A percentile compares a stretch with the other conserved stretches of the same genome.
Conservation (phyloP, 2,329 filamentous ascomycete species). For the Fusarium devonianum region DNA sequence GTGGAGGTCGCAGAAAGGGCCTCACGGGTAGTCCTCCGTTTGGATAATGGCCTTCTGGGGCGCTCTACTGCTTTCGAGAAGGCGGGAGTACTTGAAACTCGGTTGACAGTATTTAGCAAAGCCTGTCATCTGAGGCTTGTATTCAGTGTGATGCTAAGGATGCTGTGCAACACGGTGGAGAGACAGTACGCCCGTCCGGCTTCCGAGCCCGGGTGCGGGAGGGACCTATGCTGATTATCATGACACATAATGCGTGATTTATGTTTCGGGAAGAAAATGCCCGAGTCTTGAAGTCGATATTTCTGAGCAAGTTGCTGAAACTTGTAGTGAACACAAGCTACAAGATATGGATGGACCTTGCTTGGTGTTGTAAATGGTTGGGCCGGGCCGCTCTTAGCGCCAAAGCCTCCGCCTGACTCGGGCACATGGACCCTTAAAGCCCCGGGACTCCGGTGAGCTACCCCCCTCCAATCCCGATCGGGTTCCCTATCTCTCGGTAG, state of each 20-base stretch:
- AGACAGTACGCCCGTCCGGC: background rate
- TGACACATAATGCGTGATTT: conserved; percentile 2
- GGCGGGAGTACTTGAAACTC: background rate
- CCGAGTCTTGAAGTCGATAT: background rate
- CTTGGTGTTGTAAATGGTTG: conserved; percentile 5
- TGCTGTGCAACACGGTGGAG: conserved; percentile 2
- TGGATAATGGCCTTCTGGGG: background rate
- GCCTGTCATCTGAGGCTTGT: conserved; percentile 1
- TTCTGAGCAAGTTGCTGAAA: background rate
- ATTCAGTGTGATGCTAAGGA: background rate
- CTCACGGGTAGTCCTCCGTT: conserved; percentile 14
- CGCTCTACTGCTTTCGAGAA: background rate
- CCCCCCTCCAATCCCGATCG: conserved; percentile 16
- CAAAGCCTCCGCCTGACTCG: conserved; percentile 31
- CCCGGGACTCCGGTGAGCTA: too few relatives aligned
- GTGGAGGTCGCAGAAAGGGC: conserved; percentile 34
- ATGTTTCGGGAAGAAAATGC: background rate
- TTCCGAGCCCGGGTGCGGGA: background rate
- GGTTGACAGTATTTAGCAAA: background rate
- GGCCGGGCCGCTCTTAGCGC: conserved; percentile 3
- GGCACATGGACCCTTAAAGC: too few relatives aligned
- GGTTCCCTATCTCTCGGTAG: conserved; percentile 27
- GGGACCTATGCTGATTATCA: background rate
- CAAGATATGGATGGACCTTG: background rate
- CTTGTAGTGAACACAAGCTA: background rate